A percentile compares a stretch with the other conserved stretches of the same genome.
phyloP scores from a whole-genome alignment of 257 asterid species.

The Coffea canephora region DNA sequence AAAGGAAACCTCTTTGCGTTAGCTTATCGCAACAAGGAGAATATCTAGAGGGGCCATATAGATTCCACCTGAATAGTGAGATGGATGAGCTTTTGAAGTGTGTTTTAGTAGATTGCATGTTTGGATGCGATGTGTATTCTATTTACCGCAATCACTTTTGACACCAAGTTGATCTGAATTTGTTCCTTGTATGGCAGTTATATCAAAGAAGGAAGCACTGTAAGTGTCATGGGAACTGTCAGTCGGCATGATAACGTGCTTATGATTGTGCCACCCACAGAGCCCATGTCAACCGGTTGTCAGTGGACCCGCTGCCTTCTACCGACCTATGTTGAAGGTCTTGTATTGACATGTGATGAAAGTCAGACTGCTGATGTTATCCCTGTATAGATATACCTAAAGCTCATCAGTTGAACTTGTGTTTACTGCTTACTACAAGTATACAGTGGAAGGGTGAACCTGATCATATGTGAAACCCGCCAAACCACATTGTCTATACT shows the following conservation, averaged over 20 bases:
- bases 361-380: constrained; percentile 39
- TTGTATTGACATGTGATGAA: constrained; percentile 37
- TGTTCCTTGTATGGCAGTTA: constrained; percentile 33
- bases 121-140: not conserved
- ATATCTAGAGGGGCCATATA: not conserved
- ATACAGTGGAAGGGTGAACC: constrained; percentile 12
- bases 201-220: constrained; percentile 61
- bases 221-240: constrained; percentile 60
- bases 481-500: constrained; percentile 8
- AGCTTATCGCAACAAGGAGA: not conserved
- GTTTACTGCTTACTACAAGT: constrained; percentile 12
- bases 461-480: constrained; percentile 6
- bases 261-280: constrained; percentile 61
- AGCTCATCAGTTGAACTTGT: not conserved
- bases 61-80: not conserved
- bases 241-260: constrained; percentile 49
- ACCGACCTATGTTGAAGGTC: constrained; percentile 44
- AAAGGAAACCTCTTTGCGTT: not conserved
- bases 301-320: constrained; percentile 43
- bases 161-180: not conserved
- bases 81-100: not conserved
- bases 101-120: not conserved
- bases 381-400: constrained; percentile 41
- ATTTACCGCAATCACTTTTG: not conserved
- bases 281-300: constrained; percentile 49